phyloP scores from a whole-genome alignment of 345 rosid species.

The Noccaea bulbosa region DNA sequence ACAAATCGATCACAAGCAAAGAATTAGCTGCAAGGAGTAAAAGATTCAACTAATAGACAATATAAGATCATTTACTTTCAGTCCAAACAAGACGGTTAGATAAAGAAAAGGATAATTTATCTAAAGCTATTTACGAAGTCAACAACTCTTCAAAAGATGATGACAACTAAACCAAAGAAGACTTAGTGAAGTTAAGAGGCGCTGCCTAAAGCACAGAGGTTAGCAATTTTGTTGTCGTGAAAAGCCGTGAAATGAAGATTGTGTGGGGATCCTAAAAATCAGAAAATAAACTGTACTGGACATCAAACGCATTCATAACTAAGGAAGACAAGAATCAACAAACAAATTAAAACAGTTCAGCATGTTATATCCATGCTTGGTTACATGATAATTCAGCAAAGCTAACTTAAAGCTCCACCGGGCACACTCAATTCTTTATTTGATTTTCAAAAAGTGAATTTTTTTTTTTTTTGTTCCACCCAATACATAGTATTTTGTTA shows the following conservation, averaged over 20 bases:
- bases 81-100: too few species aligned
- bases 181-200: too few species aligned
- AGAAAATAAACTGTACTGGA: not conserved
- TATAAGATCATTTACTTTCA: too few species aligned
- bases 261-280: not conserved
- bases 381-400: not conserved
- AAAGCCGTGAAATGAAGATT: not conserved
- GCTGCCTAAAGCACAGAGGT: too few species aligned
- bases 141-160: too few species aligned
- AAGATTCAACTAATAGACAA: too few species aligned
- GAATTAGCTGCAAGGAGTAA: too few species aligned
- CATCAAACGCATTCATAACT: not conserved
- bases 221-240: too few species aligned
- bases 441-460: not conserved
- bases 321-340: not conserved
- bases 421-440: conserved; percentile 8
- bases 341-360: conserved; percentile 2
- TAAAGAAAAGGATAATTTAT: too few species aligned
- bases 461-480: not conserved
- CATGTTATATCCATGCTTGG: conserved; percentile 2
- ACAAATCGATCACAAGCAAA: too few species aligned
- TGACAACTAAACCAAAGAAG: too few species aligned
- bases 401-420: not conserved
- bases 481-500: not conserved
- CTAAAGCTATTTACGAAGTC: too few species aligned